A percentile compares a stretch with the other conserved stretches of the same genome.
Evolutionary conservation across 495 filamentous ascomycete species (phyloP).

Genomic region (Parmelia sp.): DNA sequence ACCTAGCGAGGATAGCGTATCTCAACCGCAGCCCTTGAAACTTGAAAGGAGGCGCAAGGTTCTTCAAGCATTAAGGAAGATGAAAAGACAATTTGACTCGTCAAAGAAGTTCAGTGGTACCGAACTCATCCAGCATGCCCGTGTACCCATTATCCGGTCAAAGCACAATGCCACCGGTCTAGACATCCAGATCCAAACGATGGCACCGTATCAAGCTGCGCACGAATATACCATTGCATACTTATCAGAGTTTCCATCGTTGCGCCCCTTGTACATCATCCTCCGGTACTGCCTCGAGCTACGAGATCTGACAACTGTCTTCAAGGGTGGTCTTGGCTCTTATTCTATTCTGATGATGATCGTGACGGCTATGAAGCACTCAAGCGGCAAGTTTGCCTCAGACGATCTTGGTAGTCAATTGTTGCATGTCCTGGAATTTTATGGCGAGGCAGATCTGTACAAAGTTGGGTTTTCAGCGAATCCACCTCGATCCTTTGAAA

Average conservation of each 20-base stretch:
- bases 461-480: constrained; percentile 46
- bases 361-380: constrained; percentile 45
- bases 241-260: constrained; percentile 41
- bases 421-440: constrained; percentile 47
- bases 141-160: constrained; percentile 28
- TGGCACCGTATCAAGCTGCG: constrained; percentile 24
- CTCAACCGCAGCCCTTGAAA: not conserved
- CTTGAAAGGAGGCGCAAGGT: not conserved
- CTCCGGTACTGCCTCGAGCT: constrained; percentile 45
- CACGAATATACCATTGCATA: constrained; percentile 42
- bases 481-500: constrained; percentile 41
- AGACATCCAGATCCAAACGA: constrained; percentile 36
- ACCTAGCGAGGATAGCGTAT: constrained; percentile 25
- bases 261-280: constrained; percentile 44
- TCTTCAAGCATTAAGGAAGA: constrained; percentile 22
- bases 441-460: constrained; percentile 39
- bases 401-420: constrained; percentile 38
- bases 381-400: constrained; percentile 16
- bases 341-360: constrained; percentile 51
- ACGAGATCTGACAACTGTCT: constrained; percentile 40
- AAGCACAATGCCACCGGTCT: constrained; percentile 44
- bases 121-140: constrained; percentile 14
- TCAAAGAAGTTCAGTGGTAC: constrained; percentile 2
- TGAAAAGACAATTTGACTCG: constrained; percentile 25
- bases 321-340: constrained; percentile 40